A percentile compares a stretch with the other conserved stretches of the same genome.
Conservation (phyloP, 495 filamentous ascomycete genomes). For the Aspergillus olivimuriae region DNA sequence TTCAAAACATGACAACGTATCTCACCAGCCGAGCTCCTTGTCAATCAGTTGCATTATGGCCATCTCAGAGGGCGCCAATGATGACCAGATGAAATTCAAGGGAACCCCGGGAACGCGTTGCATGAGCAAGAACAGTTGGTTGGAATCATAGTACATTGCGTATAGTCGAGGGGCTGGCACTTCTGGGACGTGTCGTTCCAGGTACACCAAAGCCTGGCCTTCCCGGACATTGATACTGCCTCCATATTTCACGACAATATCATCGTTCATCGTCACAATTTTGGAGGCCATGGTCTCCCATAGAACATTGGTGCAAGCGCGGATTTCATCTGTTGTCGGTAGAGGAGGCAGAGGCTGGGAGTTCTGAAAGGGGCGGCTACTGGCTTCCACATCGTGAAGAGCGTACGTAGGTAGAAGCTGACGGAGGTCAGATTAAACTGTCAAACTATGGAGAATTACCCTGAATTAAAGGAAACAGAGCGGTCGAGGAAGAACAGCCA, state of each 20-base stretch:
- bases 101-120: conserved; percentile 18
- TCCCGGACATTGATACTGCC: conserved; percentile 10
- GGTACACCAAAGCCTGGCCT: conserved; percentile 22
- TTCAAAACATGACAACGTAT: conserved; percentile 7
- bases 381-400: conserved; percentile 23
- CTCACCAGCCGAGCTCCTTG: conserved; percentile 19
- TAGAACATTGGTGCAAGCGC: conserved; percentile 21
- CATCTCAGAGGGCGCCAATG: conserved; percentile 16
- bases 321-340: conserved; percentile 25
- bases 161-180: conserved; percentile 23
- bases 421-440: conserved; percentile 5
- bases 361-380: conserved; percentile 19
- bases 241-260: conserved; percentile 25
- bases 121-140: conserved; percentile 20
- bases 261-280: conserved; percentile 19
- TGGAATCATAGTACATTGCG: conserved; percentile 20
- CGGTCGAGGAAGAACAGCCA: not conserved
- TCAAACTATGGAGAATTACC: conserved; percentile 10
- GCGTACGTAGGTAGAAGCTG: conserved; percentile 9
- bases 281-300: conserved; percentile 16
- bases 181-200: conserved; percentile 19
- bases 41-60: conserved; percentile 23
- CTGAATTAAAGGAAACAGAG: conserved; percentile 8
- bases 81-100: conserved; percentile 19
- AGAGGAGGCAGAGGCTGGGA: conserved; percentile 18